Evolutionary conservation across 1,284 basidiomycete species (phyloP).

Genomic region (Malassezia sp.): DNA sequence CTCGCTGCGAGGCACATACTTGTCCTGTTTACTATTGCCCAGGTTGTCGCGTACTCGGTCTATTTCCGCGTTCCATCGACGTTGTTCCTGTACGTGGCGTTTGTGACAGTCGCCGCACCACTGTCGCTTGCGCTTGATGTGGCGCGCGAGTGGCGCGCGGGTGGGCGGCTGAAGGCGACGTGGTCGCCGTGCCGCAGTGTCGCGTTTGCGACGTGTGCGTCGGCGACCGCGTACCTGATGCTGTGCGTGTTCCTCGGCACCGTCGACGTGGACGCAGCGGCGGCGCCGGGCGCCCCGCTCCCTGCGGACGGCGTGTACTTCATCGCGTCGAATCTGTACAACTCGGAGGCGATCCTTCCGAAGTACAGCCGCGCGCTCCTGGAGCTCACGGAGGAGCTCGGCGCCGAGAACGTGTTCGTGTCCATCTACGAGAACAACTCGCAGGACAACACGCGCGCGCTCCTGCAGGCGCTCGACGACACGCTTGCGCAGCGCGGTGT

Average conservation of each 20-base stretch:
- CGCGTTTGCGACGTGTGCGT: too few relatives aligned
- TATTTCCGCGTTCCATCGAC: slow-evolving; percentile 19
- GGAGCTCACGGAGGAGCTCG: slow-evolving; percentile 43
- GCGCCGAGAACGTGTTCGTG: slow-evolving; percentile 52
- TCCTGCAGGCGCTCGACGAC: slow-evolving; percentile 48
- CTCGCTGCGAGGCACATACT: background rate
- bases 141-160: background rate
- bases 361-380: slow-evolving; percentile 21
- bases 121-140: slow-evolving; percentile 3
- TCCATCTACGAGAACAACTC: slow-evolving; percentile 56
- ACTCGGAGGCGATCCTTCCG: slow-evolving; percentile 28
- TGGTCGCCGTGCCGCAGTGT: too few relatives aligned
- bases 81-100: slow-evolving; percentile 13
- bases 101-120: slow-evolving; percentile 13
- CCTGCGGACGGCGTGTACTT: slow-evolving; percentile 3
- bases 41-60: slow-evolving; percentile 3
- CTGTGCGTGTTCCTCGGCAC: background rate
- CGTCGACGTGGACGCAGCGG: background rate
- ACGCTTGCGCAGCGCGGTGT: slow-evolving; percentile 32
- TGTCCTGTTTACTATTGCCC: background rate
- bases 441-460: slow-evolving; percentile 49
- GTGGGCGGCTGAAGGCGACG: too few relatives aligned
- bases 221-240: background rate
- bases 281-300: background rate
- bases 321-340: slow-evolving; percentile 34